phyloP scores from a whole-genome alignment of 805 yeast genomes.

The Myxozyma neglecta region DNA sequence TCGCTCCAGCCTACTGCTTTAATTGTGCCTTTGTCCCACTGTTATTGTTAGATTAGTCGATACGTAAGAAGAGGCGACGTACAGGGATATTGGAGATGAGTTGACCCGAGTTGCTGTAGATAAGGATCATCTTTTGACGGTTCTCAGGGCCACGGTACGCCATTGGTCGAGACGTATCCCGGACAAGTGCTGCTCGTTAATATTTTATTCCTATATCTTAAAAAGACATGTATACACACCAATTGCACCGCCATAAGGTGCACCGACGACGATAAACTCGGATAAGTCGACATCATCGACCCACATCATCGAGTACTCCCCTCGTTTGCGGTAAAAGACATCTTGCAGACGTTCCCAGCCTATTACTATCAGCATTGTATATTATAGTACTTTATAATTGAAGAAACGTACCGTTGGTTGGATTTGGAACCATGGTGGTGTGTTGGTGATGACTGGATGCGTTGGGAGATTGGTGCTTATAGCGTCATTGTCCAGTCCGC shows the following conservation, averaged over 20 bases:
- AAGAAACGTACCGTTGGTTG: conserved; percentile 48
- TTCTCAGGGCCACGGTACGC: conserved; percentile 30
- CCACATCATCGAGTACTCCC: conserved; percentile 28
- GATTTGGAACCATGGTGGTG: conserved; percentile 50
- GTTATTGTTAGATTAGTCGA: not conserved
- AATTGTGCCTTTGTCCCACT: conserved; percentile 52
- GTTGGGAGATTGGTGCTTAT: too few species aligned
- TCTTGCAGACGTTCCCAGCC: conserved; percentile 79
- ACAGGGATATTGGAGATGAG: conserved; percentile 32
- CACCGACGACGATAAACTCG: conserved; percentile 51
- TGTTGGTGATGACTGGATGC: too few species aligned
- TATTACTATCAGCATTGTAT: conserved; percentile 32
- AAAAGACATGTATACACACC: conserved; percentile 37
- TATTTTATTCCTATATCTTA: conserved; percentile 11
- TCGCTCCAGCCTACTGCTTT: conserved; percentile 54
- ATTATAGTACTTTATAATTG: conserved; percentile 28
- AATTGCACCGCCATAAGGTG: conserved; percentile 56
- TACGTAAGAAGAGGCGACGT: not conserved
- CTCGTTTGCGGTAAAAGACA: conserved; percentile 57
- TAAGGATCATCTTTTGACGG: conserved; percentile 32
- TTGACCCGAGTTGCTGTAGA: conserved; percentile 41
- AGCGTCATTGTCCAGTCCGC: too few species aligned
- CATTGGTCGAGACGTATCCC: conserved; percentile 27
- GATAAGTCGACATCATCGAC: conserved; percentile 43
- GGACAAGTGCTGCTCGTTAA: conserved; percentile 25